A percentile compares a stretch with the other conserved stretches of the same genome.
These are phyloP conservation scores for Amesomyces nigricolor DNA, from an alignment of 2,329 filamentous ascomycete species.

Conservation along the genomic window DNA sequence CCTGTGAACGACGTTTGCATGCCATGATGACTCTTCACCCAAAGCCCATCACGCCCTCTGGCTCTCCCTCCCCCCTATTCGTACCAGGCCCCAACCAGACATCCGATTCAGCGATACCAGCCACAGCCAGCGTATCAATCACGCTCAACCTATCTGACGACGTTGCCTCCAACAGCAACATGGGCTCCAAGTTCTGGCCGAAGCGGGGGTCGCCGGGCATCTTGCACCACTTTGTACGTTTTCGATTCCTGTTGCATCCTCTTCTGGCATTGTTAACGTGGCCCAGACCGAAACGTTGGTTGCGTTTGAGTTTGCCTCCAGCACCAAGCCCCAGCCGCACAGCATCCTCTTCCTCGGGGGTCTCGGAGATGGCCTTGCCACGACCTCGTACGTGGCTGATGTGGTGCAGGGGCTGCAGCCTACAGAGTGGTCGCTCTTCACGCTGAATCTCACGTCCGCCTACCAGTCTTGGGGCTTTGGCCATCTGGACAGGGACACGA, in stretches of 20 bases:
- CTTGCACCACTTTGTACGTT: constrained; percentile 32
- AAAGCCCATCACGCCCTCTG: neutral
- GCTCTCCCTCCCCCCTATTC: neutral
- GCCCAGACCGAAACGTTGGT: constrained; percentile 35
- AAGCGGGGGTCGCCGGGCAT: constrained; percentile 31
- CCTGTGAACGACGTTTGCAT: neutral
- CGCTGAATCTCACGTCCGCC: constrained; percentile 44
- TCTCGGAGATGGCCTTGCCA: constrained; percentile 64
- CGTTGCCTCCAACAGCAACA: constrained; percentile 7
- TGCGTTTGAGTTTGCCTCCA: constrained; percentile 35
- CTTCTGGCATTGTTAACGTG: neutral
- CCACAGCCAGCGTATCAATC: neutral
- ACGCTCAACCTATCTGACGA: neutral
- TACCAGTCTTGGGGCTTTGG: constrained; percentile 48
- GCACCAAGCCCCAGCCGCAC: constrained; percentile 33
- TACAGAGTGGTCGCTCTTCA: constrained; percentile 39
- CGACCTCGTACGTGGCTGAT: constrained; percentile 50
- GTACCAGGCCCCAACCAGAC: neutral
- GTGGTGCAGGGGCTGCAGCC: constrained; percentile 53
- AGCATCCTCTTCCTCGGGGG: constrained; percentile 64
- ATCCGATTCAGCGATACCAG: neutral
- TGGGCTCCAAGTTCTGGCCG: constrained; percentile 33
- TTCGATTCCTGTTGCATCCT: neutral
- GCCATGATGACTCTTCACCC: neutral
- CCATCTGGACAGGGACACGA: constrained; percentile 47